These are phyloP conservation scores for Orbilia ellipsospora DNA, from an alignment of 2,329 filamentous ascomycete genomes.

Conservation along the genomic window DNA sequence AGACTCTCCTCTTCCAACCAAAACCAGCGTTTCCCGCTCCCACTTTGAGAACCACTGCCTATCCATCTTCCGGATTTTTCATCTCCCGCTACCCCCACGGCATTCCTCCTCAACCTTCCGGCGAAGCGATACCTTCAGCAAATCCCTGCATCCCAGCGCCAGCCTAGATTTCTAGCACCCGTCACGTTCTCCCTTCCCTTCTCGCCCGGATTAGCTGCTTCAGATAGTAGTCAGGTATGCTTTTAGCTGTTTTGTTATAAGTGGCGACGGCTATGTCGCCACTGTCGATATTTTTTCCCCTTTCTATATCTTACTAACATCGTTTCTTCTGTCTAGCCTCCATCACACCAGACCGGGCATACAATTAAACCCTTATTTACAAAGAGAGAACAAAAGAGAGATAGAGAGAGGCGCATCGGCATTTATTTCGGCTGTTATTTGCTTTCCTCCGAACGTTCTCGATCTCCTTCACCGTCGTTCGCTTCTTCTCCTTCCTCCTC, in stretches of 20 bases:
- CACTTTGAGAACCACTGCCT: conserved; percentile 22
- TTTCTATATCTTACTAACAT: neutral
- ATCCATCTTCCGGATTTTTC: conserved; percentile 33
- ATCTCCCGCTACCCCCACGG: conserved; percentile 25
- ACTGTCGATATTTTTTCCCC: neutral
- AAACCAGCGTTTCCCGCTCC: conserved; percentile 10
- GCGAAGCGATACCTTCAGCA: conserved; percentile 46
- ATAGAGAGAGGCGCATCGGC: conserved; percentile 14
- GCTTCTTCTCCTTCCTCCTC: conserved; percentile 24
- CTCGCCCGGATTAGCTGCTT: conserved; percentile 38
- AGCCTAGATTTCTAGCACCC: conserved; percentile 37
- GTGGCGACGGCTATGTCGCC: neutral
- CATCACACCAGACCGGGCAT: conserved; percentile 4
- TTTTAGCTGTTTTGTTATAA: conserved; percentile 30
- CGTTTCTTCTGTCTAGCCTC: conserved; percentile 20
- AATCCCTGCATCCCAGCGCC: conserved; percentile 38
- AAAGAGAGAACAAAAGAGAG: no score
- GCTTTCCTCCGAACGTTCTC: conserved; percentile 6
- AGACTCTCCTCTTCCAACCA: conserved; percentile 2
- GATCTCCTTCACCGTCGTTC: conserved; percentile 40
- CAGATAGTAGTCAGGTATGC: conserved; percentile 48
- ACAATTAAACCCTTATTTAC: neutral
- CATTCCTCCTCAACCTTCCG: conserved; percentile 53
- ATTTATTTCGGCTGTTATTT: neutral
- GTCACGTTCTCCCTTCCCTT: conserved; percentile 51